A percentile compares a stretch with the other conserved stretches of the same genome.
Evolutionary conservation across 805 yeast genomes (phyloP).

Genomic region (Spathaspora arborariae): DNA sequence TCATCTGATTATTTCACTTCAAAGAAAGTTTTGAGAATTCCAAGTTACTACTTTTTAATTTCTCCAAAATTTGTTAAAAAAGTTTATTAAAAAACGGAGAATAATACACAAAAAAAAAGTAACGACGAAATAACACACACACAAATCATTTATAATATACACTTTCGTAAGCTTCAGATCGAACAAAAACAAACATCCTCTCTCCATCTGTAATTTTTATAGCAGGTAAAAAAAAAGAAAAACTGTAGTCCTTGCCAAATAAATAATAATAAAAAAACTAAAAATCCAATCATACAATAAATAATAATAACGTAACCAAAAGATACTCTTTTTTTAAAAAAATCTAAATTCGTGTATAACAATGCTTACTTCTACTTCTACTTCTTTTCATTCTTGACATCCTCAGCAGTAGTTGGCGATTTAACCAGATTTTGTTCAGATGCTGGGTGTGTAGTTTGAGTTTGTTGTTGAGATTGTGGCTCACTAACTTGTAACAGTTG

Average conservation of each 20-base stretch:
- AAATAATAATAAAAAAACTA: background rate
- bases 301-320: constrained; percentile 2
- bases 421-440: background rate
- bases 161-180: background rate
- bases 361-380: background rate
- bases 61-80: background rate
- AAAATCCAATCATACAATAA: background rate
- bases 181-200: background rate
- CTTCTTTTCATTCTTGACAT: constrained; percentile 1
- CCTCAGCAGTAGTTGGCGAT: constrained; percentile 3
- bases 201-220: background rate
- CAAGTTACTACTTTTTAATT: background rate
- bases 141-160: background rate
- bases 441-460: background rate
- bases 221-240: background rate
- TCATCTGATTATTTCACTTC: background rate
- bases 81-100: background rate
- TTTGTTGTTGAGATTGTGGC: constrained; percentile 1
- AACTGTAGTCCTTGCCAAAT: background rate
- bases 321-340: background rate
- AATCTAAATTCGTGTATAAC: constrained; percentile 1
- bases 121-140: background rate
- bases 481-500: background rate
- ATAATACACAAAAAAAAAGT: background rate
- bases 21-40: background rate